Evolutionary conservation across 192 early-diverging fungal species (phyloP).

Genomic region (Paraglomus brasilianum): DNA sequence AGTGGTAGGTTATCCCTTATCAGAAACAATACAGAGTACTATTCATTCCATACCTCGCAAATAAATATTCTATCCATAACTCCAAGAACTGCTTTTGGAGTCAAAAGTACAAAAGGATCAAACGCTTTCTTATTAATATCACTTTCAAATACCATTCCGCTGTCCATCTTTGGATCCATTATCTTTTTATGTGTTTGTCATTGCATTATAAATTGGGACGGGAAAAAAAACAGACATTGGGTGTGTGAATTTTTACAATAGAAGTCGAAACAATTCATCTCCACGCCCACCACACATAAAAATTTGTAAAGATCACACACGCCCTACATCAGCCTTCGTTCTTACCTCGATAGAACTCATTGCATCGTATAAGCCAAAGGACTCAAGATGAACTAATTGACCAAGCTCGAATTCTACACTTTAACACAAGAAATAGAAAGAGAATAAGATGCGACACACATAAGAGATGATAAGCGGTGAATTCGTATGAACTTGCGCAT

Average conservation of each 20-base stretch:
- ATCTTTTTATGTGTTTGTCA: constrained; percentile 35
- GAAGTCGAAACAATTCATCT: no score
- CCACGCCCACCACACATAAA: no score
- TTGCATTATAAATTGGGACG: no score
- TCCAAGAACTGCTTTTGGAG: constrained; percentile 44
- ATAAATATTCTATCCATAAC: constrained; percentile 54
- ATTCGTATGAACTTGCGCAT: no score
- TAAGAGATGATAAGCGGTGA: no score
- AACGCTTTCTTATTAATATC: constrained; percentile 37
- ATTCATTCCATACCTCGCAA: constrained; percentile 43
- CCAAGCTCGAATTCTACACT: constrained; percentile 53
- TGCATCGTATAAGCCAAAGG: constrained; percentile 59
- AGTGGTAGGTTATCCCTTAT: background rate
- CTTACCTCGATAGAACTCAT: constrained; percentile 61
- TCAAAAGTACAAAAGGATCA: constrained; percentile 37
- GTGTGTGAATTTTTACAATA: no score
- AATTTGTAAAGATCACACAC: background rate
- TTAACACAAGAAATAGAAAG: constrained; percentile 24
- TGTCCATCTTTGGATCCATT: constrained; percentile 65
- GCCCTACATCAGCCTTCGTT: background rate
- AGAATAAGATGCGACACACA: no score
- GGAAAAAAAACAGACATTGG: no score
- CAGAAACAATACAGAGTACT: background rate
- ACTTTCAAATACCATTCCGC: constrained; percentile 53
- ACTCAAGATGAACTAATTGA: constrained; percentile 53